A percentile compares a stretch with the other conserved stretches of the same genome.
Conservation (phyloP, 768 basidiomycete genomes). For the Gyrodon lividus region DNA sequence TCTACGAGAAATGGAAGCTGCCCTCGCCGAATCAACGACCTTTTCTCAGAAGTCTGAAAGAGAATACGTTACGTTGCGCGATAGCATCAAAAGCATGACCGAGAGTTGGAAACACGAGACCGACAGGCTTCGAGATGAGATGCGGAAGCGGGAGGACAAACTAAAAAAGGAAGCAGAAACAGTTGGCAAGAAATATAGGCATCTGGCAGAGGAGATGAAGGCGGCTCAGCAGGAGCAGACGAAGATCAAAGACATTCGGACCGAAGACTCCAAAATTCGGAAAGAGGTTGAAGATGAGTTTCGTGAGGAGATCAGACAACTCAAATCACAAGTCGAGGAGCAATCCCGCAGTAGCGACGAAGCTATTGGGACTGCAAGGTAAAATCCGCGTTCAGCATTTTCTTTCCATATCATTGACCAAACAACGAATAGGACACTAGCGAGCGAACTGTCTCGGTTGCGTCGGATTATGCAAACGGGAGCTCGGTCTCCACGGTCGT, state of each 20-base stretch:
- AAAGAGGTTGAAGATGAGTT: conserved; percentile 63
- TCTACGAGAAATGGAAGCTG: conserved; percentile 76
- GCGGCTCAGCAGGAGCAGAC: conserved; percentile 44
- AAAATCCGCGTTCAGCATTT: conserved; percentile 21
- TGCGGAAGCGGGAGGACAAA: conserved; percentile 71
- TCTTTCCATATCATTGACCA: not conserved
- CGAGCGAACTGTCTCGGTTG: conserved; percentile 65
- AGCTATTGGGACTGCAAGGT: conserved; percentile 64
- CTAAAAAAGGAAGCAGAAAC: conserved; percentile 66
- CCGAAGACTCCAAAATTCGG: conserved; percentile 47
- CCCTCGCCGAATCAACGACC: conserved; percentile 71
- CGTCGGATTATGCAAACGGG: conserved; percentile 70
- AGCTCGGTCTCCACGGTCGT: conserved; percentile 32
- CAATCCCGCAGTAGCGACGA: conserved; percentile 54
- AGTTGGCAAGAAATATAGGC: conserved; percentile 66
- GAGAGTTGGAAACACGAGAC: conserved; percentile 76
- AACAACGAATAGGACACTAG: conserved; percentile 43
- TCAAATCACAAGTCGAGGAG: conserved; percentile 55
- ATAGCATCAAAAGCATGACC: conserved; percentile 69
- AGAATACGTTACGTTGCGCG: conserved; percentile 78
- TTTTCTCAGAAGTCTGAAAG: conserved; percentile 78
- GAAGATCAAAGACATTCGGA: conserved; percentile 49
- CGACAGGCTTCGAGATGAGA: conserved; percentile 68
- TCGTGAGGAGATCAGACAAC: conserved; percentile 50
- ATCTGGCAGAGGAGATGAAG: conserved; percentile 62